Conservation (phyloP, 179 eudicot species). For the Nepenthes alata region DNA sequence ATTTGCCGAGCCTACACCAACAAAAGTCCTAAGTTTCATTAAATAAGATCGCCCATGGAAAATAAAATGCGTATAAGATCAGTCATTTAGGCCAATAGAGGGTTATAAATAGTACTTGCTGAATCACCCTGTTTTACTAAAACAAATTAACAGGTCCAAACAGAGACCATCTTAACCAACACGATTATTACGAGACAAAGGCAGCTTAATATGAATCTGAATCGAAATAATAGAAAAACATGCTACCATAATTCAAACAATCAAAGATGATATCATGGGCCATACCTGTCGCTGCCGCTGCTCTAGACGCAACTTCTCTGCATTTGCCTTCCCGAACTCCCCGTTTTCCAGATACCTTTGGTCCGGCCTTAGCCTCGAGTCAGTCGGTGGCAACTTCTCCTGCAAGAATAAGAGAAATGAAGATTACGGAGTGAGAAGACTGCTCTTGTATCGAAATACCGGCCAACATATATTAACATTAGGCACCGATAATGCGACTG, state of each 20-base stretch:
- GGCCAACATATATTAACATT: too few relatives aligned
- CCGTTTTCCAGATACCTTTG: conserved; percentile 66
- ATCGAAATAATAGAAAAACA: background rate
- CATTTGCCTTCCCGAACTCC: conserved; percentile 56
- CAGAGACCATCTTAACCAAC: too few relatives aligned
- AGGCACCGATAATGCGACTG: too few relatives aligned
- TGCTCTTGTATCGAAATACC: background rate
- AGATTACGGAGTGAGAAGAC: background rate
- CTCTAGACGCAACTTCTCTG: conserved; percentile 58
- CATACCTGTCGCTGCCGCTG: conserved; percentile 35
- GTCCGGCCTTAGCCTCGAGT: conserved; percentile 67
- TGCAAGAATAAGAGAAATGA: conserved; percentile 11
- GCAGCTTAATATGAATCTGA: too few relatives aligned
- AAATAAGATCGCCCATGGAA: too few relatives aligned
- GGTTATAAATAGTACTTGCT: too few relatives aligned
- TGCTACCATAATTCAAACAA: background rate
- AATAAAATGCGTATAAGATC: too few relatives aligned
- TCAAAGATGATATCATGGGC: background rate
- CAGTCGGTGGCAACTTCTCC: conserved; percentile 70
- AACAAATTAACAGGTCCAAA: too few relatives aligned
- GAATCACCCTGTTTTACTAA: too few relatives aligned
- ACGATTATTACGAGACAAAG: too few relatives aligned
- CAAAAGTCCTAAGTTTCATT: background rate
- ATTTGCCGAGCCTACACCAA: conserved; percentile 9
- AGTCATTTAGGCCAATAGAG: too few relatives aligned